These are phyloP conservation scores for Magnusiomyces sp. DNA, from an alignment of 1,139 yeast genomes.

Conservation along the genomic window DNA sequence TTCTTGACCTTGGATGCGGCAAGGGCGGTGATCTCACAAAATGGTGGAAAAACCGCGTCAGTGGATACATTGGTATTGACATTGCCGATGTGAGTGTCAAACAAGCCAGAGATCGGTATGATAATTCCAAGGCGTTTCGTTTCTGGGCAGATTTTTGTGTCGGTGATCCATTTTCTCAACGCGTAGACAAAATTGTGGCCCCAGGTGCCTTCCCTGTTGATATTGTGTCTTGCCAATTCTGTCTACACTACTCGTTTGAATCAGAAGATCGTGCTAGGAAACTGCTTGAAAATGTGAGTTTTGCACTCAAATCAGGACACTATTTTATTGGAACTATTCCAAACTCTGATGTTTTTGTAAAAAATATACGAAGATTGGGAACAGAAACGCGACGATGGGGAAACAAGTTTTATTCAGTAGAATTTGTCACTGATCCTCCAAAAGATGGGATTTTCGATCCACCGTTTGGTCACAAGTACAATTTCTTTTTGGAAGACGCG, in stretches of 20 bases:
- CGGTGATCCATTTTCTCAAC: constrained; percentile 78
- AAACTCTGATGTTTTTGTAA: constrained; percentile 72
- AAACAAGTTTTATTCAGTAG: constrained; percentile 69
- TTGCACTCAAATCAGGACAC: constrained; percentile 74
- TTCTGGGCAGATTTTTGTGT: constrained; percentile 76
- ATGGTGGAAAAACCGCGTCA: constrained; percentile 67
- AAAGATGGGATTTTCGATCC: constrained; percentile 59
- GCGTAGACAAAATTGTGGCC: constrained; percentile 63
- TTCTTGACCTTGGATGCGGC: constrained; percentile 90
- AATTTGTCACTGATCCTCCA: constrained; percentile 70
- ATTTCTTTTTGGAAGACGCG: constrained; percentile 80
- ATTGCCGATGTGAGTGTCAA: constrained; percentile 80
- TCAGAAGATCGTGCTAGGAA: constrained; percentile 70
- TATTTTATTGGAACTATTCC: constrained; percentile 90
- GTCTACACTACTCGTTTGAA: constrained; percentile 91
- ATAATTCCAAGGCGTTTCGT: constrained; percentile 40
- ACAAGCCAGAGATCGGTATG: constrained; percentile 75
- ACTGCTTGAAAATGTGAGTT: constrained; percentile 65
- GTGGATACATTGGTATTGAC: constrained; percentile 83
- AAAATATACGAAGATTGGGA: constrained; percentile 46
- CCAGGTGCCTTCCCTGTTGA: constrained; percentile 78
- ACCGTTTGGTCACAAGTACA: constrained; percentile 78
- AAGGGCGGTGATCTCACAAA: constrained; percentile 95
- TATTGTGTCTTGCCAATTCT: constrained; percentile 80
- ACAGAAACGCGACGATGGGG: constrained; percentile 64